These are phyloP conservation scores for Verticillium alfalfae DNA, from an alignment of 2,329 filamentous ascomycete genomes.

Conservation along the genomic window DNA sequence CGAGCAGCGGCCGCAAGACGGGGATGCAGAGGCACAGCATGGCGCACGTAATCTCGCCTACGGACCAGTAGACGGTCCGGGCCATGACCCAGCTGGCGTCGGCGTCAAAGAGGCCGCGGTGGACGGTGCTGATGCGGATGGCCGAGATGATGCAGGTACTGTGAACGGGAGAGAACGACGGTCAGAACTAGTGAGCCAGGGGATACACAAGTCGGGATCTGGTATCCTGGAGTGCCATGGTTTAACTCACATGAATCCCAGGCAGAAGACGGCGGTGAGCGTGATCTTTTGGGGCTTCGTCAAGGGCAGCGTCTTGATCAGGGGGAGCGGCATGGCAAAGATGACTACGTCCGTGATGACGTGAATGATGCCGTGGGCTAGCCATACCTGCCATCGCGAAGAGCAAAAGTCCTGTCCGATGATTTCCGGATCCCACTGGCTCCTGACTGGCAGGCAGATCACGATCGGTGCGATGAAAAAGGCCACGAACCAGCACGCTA, in stretches of 20 bases:
- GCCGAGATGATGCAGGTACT: constrained; percentile 6
- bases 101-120: constrained; percentile 14
- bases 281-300: constrained; percentile 6
- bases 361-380: constrained; percentile 7
- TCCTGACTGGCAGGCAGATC: not conserved
- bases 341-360: constrained; percentile 12
- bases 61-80: constrained; percentile 26
- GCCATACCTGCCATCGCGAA: constrained; percentile 6
- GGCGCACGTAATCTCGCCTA: constrained; percentile 31
- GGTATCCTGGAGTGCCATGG: too few relatives aligned
- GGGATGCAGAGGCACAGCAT: constrained; percentile 33
- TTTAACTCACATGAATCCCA: constrained; percentile 10
- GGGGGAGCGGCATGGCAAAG: constrained; percentile 8
- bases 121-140: constrained; percentile 24
- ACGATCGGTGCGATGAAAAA: not conserved
- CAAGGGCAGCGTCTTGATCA: constrained; percentile 6
- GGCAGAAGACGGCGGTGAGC: constrained; percentile 6
- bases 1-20: constrained; percentile 25
- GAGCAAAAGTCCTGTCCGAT: not conserved
- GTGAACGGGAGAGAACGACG: not conserved
- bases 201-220: too few relatives aligned
- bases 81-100: constrained; percentile 26
- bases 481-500: constrained; percentile 7
- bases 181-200: not conserved
- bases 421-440: not conserved